Evolutionary conservation across 2,329 filamentous ascomycete genomes (phyloP).

Genomic region (Mycosphaerella sp.): DNA sequence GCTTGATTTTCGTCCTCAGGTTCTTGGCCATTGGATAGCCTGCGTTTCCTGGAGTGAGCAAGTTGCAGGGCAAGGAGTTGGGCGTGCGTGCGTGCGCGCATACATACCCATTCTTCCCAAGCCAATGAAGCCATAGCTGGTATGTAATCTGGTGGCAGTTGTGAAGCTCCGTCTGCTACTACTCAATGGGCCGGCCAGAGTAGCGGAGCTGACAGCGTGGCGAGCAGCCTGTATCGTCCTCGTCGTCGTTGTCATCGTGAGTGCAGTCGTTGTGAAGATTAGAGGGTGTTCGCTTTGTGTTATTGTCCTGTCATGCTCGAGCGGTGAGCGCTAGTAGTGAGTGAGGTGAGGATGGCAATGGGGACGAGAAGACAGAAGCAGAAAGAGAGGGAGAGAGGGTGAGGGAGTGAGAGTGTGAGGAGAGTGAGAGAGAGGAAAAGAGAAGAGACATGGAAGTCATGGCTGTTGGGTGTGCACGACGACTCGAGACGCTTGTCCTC

Average conservation of each 20-base stretch:
- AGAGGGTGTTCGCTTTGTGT: neutral
- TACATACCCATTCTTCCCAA: constrained; percentile 44
- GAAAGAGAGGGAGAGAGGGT: neutral
- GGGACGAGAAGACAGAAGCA: neutral
- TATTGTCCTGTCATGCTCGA: constrained; percentile 1
- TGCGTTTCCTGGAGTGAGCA: constrained; percentile 31
- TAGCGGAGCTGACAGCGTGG: constrained; percentile 16
- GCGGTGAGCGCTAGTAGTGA: neutral
- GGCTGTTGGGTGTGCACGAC: neutral
- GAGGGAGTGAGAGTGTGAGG: neutral
- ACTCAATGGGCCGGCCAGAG: constrained; percentile 19
- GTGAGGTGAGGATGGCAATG: neutral
- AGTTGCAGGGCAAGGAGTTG: constrained; percentile 25
- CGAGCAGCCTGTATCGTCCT: constrained; percentile 15
- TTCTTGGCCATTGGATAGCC: constrained; percentile 70
- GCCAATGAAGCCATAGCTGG: constrained; percentile 47
- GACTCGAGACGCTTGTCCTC: neutral
- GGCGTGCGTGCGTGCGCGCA: neutral
- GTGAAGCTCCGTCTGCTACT: constrained; percentile 40
- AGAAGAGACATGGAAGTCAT: too few species aligned
- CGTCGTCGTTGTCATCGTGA: constrained; percentile 11
- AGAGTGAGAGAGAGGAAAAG: neutral
- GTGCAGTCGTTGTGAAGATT: neutral
- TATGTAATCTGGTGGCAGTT: constrained; percentile 37
- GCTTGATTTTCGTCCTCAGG: constrained; percentile 58